A percentile compares a stretch with the other conserved stretches of the same genome.
phyloP scores from a whole-genome alignment of 1,139 yeast species.

The Schwanniomyces etchellsii region DNA sequence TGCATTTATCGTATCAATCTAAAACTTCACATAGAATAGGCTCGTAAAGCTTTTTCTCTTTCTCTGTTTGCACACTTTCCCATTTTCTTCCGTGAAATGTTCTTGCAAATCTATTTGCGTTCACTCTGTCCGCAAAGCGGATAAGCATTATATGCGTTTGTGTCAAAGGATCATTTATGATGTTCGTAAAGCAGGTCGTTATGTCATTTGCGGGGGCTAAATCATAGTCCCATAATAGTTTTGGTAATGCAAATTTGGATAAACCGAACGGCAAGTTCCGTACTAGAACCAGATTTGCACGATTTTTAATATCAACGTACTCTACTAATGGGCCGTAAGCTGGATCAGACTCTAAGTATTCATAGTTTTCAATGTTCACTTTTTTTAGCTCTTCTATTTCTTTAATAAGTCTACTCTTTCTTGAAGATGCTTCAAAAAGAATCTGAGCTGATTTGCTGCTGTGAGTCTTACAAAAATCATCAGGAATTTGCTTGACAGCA shows the following conservation, averaged over 20 bases:
- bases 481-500: constrained; percentile 2
- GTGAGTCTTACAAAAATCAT: background rate
- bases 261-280: constrained; percentile 38
- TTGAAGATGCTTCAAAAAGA: constrained; percentile 11
- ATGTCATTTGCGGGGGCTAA: constrained; percentile 14
- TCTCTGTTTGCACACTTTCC: constrained; percentile 25
- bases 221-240: constrained; percentile 37
- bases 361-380: constrained; percentile 4
- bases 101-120: constrained; percentile 51
- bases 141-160: constrained; percentile 32
- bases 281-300: constrained; percentile 25
- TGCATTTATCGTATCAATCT: constrained; percentile 12
- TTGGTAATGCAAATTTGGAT: constrained; percentile 23
- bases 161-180: constrained; percentile 21
- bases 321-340: constrained; percentile 8
- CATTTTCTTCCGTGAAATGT: constrained; percentile 47
- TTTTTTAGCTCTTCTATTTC: constrained; percentile 4
- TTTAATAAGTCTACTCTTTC: constrained; percentile 6
- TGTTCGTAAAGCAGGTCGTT: constrained; percentile 16
- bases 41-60: constrained; percentile 28
- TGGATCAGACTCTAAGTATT: constrained; percentile 8
- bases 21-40: constrained; percentile 36
- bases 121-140: constrained; percentile 40
- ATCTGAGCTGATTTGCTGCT: constrained; percentile 6
- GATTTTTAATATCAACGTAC: constrained; percentile 10